Evolutionary conservation across 306 rosid genomes (phyloP).

Genomic region (Chamaecrista fasciculata): DNA sequence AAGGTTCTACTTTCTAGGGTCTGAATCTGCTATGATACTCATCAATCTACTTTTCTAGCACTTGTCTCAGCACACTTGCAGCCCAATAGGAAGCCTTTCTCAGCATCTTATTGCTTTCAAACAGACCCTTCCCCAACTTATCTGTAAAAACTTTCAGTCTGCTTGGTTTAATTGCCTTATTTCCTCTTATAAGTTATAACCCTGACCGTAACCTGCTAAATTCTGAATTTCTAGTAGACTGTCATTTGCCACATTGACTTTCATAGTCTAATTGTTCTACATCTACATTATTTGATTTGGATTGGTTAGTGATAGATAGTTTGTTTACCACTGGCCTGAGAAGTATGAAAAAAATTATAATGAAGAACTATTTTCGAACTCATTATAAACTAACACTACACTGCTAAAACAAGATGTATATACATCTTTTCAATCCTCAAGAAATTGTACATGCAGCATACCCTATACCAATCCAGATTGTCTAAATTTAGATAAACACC

Average conservation of each 20-base stretch:
- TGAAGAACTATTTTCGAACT: slow-evolving; percentile 2
- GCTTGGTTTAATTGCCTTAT: not conserved
- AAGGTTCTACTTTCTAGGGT: slow-evolving; percentile 3
- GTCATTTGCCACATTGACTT: not conserved
- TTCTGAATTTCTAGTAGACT: not conserved
- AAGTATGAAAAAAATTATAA: not conserved
- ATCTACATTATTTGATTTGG: not conserved
- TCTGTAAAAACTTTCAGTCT: not conserved
- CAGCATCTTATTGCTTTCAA: not conserved
- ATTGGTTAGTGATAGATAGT: not conserved
- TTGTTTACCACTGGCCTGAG: not conserved
- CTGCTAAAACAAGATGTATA: not conserved
- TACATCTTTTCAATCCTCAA: not conserved
- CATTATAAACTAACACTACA: not conserved
- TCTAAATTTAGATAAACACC: not conserved
- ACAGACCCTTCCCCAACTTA: not conserved
- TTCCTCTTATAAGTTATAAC: not conserved
- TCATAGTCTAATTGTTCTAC: not conserved
- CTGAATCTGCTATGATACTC: too few relatives aligned
- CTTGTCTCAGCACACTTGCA: not conserved
- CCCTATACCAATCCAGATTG: not conserved
- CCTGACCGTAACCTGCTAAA: slow-evolving; percentile 2
- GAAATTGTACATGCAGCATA: not conserved
- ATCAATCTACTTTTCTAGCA: not conserved
- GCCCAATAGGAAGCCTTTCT: not conserved